Evolutionary conservation across 140 eudicot species (phyloP), one percentile per base, ranked within the genome.

Genomic region (Cichorium intybus): DNA sequence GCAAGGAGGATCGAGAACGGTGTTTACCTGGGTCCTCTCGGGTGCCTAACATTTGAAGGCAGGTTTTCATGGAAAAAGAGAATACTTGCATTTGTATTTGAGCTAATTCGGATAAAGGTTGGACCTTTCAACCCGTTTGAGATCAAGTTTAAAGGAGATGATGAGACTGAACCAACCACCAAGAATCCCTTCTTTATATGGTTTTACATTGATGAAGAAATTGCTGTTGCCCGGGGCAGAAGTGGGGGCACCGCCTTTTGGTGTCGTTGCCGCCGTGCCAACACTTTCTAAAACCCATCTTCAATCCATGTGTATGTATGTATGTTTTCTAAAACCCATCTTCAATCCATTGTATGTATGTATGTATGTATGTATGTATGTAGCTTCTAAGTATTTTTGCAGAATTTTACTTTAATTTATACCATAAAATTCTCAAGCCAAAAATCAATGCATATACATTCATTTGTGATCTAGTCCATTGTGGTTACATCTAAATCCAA

Each of bases 231-330:
- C 43, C 93, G 95, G 48, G 99, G 99, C n/a, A 76, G 83, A 78
- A 89, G 99, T 57, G 99, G 99, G 10, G 99, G 99, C 20, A 93
- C 99, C 3, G 97, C 99, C 14, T 93, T 88, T 48, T 93, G 99
- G 99, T 92, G 95, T 71, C 95, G 97, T 8, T 85, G 95, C 72
- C 73, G 20, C 24, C 88, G 88, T 43, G 79, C 81, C 51, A 47
- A 34, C 29, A 24, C 27, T 33, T 64, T 27, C 29, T 68, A 72
- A 43, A 33, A 20, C 31, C 41, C 39, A 18, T 63, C 21, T 39
- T 10, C 3, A 35, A 10, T 35, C 3, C 10, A 14, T 35, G 10
- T 35, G 62, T n/a, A 45, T 45, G 17, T 22, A 49, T 14, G n/a
- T n/a, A n/a, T n/a, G n/a, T n/a, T n/a, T n/a, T n/a, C n/a, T n/a